Conservation (phyloP, 306 rosid genomes). For the Acacia crassicarpa region DNA sequence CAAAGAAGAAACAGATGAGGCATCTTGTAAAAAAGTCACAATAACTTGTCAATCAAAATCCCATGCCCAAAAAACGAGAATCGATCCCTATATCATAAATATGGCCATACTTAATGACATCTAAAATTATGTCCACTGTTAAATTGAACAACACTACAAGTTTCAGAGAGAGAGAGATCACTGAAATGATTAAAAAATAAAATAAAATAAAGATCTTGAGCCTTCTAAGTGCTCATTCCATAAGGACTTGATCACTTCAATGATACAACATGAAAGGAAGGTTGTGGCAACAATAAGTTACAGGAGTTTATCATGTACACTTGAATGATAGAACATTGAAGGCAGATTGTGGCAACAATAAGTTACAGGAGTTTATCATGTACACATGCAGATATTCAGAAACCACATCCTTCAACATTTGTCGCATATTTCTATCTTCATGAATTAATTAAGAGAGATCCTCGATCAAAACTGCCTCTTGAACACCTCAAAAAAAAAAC, state of each 20-base stretch:
- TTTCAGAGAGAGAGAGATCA: background rate
- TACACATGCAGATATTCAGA: conserved; percentile 10
- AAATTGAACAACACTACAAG: background rate
- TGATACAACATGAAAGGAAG: background rate
- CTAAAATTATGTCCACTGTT: conserved; percentile 18
- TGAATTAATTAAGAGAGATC: background rate
- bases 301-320: conserved; percentile 4
- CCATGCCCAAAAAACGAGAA: background rate
- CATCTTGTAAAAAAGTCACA: background rate
- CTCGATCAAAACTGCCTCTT: conserved; percentile 5
- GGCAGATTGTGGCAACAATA: background rate
- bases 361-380: conserved; percentile 3
- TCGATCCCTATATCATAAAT: background rate
- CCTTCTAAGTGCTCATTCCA: background rate
- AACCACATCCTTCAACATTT: background rate
- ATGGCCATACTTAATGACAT: background rate
- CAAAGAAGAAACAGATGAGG: conserved; percentile 16
- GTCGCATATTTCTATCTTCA: background rate
- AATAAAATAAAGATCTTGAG: background rate
- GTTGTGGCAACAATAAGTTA: background rate
- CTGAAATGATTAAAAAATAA: background rate
- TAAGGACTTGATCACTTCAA: background rate
- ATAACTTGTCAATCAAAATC: conserved; percentile 15
- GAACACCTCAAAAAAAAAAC: background rate
- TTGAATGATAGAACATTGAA: conserved; percentile 9